Evolutionary conservation across 306 rosid genomes (phyloP).

Genomic region (Mimosa bimucronata): DNA sequence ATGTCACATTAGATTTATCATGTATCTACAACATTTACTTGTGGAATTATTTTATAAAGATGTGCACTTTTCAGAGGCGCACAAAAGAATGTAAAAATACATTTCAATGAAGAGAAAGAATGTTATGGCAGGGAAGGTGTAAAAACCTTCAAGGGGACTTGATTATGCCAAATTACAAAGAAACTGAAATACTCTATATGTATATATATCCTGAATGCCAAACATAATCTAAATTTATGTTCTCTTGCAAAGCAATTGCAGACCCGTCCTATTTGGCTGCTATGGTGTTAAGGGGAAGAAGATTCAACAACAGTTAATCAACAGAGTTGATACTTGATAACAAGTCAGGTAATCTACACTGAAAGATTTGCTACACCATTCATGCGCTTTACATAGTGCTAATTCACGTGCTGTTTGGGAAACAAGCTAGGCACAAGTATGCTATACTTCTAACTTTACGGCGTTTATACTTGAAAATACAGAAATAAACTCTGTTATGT

Average conservation of each 20-base stretch:
- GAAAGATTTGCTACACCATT: not conserved
- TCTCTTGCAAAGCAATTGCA: slow-evolving; percentile 15
- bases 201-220: slow-evolving; percentile 33
- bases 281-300: not conserved
- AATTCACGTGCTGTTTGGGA: not conserved
- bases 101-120: too few relatives aligned
- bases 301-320: not conserved
- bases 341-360: not conserved
- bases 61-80: too few relatives aligned
- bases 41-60: too few relatives aligned
- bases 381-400: not conserved
- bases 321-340: not conserved
- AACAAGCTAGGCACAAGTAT: not conserved
- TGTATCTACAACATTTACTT: too few relatives aligned
- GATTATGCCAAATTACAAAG: slow-evolving; percentile 13
- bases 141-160: not conserved
- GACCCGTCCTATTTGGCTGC: not conserved
- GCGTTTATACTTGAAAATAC: not conserved
- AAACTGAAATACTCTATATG: slow-evolving; percentile 10
- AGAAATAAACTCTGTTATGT: not conserved
- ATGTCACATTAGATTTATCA: too few relatives aligned
- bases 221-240: not conserved
- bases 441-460: not conserved
- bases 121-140: not conserved
- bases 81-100: too few relatives aligned